Evolutionary conservation across 1,139 yeast species (phyloP).

Genomic region (Arxiozyma heterogenica): DNA sequence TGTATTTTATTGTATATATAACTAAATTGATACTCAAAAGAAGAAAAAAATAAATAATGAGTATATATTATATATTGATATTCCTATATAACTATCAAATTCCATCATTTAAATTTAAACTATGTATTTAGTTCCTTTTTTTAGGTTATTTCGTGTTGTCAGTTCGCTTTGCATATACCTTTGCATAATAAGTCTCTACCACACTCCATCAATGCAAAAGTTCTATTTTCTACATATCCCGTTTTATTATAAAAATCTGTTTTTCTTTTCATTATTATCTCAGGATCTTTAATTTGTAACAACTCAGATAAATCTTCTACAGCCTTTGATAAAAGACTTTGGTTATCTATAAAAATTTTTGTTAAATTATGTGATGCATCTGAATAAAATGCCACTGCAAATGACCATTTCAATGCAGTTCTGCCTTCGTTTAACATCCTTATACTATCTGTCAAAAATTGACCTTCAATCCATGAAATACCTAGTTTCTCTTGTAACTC

Average conservation of each 20-base stretch:
- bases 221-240: slow-evolving; percentile 40
- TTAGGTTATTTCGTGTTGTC: background rate
- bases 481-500: slow-evolving; percentile 53
- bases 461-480: slow-evolving; percentile 85
- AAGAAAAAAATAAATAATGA: too few species aligned
- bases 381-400: slow-evolving; percentile 69
- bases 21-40: background rate
- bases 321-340: slow-evolving; percentile 57
- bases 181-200: slow-evolving; percentile 39
- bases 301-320: slow-evolving; percentile 75
- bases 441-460: slow-evolving; percentile 68
- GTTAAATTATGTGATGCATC: slow-evolving; percentile 40
- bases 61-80: background rate
- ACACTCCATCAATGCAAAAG: slow-evolving; percentile 42
- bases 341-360: slow-evolving; percentile 64
- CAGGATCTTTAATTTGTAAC: slow-evolving; percentile 52
- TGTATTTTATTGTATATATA: too few species aligned
- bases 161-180: slow-evolving; percentile 24
- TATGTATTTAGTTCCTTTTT: background rate
- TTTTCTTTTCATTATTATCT: slow-evolving; percentile 41
- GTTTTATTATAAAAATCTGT: slow-evolving; percentile 43
- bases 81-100: background rate
- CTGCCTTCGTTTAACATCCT: slow-evolving; percentile 59
- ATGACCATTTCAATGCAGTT: slow-evolving; percentile 82
- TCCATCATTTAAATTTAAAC: background rate